Conservation (phyloP, 352 stramenopile genomes). For the Pilasporangium apinafurcum region DNA sequence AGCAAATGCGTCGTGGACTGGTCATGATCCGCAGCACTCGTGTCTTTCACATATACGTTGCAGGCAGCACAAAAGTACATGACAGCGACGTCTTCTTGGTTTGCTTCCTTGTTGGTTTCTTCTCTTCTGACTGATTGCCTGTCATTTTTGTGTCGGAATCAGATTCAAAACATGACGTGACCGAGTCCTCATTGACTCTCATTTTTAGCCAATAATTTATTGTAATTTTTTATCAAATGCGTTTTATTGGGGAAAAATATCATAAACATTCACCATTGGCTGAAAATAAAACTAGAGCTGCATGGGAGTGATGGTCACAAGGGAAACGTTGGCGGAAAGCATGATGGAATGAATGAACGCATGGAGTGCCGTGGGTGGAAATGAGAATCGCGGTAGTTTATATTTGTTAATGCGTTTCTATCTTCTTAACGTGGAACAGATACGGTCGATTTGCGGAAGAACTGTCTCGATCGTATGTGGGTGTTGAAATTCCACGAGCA, state of each 20-base stretch:
- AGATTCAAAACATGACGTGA: not conserved
- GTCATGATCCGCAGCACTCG: conserved; percentile 42
- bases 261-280: too few species aligned
- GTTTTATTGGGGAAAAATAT: too few species aligned
- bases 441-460: conserved; percentile 22
- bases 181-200: too few species aligned
- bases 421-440: conserved; percentile 18
- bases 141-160: too few species aligned
- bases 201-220: not conserved
- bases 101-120: not conserved
- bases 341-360: too few species aligned
- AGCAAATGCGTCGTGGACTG: conserved; percentile 44
- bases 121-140: not conserved
- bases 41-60: conserved; percentile 53
- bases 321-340: too few species aligned
- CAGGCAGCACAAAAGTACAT: conserved; percentile 70
- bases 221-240: not conserved
- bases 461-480: conserved; percentile 26
- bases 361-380: too few species aligned
- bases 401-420: not conserved
- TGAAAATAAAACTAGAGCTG: too few species aligned
- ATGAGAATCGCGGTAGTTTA: not conserved
- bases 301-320: too few species aligned
- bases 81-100: not conserved
- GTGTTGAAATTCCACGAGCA: conserved; percentile 33